Conservation (phyloP, 805 yeast species). For the Wickerhamomyces alni region DNA sequence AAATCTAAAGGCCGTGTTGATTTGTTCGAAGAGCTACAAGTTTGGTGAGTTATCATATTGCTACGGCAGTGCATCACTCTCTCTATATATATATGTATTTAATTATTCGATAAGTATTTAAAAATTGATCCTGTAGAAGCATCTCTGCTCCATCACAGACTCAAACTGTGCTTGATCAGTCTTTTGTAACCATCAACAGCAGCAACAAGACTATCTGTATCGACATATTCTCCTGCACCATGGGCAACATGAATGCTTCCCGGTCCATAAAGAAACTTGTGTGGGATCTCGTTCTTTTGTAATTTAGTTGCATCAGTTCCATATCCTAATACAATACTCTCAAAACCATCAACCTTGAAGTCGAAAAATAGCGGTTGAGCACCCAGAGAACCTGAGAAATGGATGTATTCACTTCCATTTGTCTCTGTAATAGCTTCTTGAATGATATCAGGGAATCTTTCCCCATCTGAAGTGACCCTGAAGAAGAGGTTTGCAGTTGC, state of each 20-base stretch:
- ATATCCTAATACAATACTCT: constrained; percentile 39
- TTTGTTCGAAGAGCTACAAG: constrained; percentile 64
- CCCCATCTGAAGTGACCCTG: constrained; percentile 44
- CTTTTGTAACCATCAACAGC: constrained; percentile 46
- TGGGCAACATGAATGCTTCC: constrained; percentile 61
- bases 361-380: constrained; percentile 43
- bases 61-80: no score
- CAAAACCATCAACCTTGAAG: constrained; percentile 55
- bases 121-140: neutral
- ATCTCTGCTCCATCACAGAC: no score
- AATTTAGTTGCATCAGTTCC: constrained; percentile 45
- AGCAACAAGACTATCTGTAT: constrained; percentile 34
- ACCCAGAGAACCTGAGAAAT: constrained; percentile 5
- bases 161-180: constrained; percentile 31
- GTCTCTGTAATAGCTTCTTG: constrained; percentile 19
- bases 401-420: constrained; percentile 18
- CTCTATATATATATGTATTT: no score
- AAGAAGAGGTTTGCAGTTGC: constrained; percentile 42
- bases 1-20: constrained; percentile 45
- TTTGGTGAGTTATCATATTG: constrained; percentile 39
- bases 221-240: constrained; percentile 44
- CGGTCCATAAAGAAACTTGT: constrained; percentile 53
- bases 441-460: constrained; percentile 30
- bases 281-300: constrained; percentile 20
- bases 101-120: no score